Base-by-base conservation (phyloP, 2,329 filamentous ascomycete species). In the Trichophaea hybrida region DNA sequence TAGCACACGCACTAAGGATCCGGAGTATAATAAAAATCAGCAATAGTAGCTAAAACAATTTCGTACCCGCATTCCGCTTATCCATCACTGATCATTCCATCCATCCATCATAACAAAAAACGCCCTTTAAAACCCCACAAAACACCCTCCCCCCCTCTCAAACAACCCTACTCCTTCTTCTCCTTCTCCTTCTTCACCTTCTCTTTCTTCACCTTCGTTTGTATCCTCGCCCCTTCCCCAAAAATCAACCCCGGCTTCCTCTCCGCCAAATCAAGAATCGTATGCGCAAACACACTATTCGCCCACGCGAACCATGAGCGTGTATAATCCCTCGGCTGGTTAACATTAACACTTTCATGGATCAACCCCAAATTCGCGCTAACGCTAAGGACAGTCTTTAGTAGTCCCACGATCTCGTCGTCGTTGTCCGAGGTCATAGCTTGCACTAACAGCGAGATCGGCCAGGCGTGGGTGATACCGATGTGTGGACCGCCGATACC, bases 241-340 rank as follows among this genome's bases (percentile, higher is more conserved):
- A 96, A 95, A 43, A 97, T 78, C 67, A 97, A 72, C 72, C 94
- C 81, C 2, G 93, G 93, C 72, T 94, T 95, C 70, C 91, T 77
- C 72, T 85, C 84, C 1, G 90, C 93, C 56, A 98, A 71, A 74
- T 96, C 88, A 55, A 98, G 74, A 50, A 98, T 88, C 0, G 90
- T 94, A 72, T 88, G 84, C 12, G 91, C 89, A 73, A 95, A 97
- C 8, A 98, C 88, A 0, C 88, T 93, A 68, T 98, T 98, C 8
- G 93, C 93, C 93, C 90, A 97, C 1, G 91, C 88, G 71, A 97
- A 97, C 91, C 91, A 97, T 78, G 73, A 68, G 79, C 89, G 78
- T 1, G 91, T 96, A 72, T 93, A 97, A 40, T 80, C 76, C 44
- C 73, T 74, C 37, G 77, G 74, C 60, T 79, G 74, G 62, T 91